A percentile compares a stretch with the other conserved stretches of the same genome.
Conservation (phyloP, 2,329 filamentous ascomycete species). For the Dactylella cylindrospora region DNA sequence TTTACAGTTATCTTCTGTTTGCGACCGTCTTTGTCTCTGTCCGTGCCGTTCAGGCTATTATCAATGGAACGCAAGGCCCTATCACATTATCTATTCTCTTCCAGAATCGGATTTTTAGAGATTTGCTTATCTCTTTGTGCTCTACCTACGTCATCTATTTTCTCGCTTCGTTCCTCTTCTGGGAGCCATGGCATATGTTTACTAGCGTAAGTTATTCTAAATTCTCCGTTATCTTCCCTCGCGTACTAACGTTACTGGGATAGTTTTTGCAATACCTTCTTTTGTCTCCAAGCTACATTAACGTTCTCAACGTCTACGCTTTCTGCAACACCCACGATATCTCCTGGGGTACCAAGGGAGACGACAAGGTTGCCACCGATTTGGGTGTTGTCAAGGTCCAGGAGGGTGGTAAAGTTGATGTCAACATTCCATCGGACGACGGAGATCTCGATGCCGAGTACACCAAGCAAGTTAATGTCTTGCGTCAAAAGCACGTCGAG, state of each 20-base stretch:
- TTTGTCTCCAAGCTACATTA: constrained; percentile 93
- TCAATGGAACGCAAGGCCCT: constrained; percentile 58
- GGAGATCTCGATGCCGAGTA: constrained; percentile 94
- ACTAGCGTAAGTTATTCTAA: constrained; percentile 61
- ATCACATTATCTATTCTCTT: constrained; percentile 76
- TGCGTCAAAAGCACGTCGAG: constrained; percentile 71
- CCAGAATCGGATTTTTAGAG: constrained; percentile 86
- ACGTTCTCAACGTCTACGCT: constrained; percentile 97
- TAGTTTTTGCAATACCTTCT: constrained; percentile 91
- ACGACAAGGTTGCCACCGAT: constrained; percentile 80
- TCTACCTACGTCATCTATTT: constrained; percentile 95
- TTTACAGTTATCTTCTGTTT: constrained; percentile 77
- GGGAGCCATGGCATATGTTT: constrained; percentile 99
- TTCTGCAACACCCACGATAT: constrained; percentile 99
- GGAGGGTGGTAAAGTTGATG: constrained; percentile 91
- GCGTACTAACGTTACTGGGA: not conserved
- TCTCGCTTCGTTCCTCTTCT: constrained; percentile 85
- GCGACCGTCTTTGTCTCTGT: constrained; percentile 94
- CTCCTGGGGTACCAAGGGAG: constrained; percentile 96
- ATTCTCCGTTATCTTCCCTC: not conserved
- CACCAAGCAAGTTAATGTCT: constrained; percentile 75
- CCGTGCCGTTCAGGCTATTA: constrained; percentile 73
- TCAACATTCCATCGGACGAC: constrained; percentile 82
- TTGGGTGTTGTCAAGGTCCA: constrained; percentile 70
- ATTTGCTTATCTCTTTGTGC: constrained; percentile 84